These are phyloP conservation scores for Jimgerdemannia lactiflua DNA, from an alignment of 192 early-diverging fungal species.

Conservation along the genomic window DNA sequence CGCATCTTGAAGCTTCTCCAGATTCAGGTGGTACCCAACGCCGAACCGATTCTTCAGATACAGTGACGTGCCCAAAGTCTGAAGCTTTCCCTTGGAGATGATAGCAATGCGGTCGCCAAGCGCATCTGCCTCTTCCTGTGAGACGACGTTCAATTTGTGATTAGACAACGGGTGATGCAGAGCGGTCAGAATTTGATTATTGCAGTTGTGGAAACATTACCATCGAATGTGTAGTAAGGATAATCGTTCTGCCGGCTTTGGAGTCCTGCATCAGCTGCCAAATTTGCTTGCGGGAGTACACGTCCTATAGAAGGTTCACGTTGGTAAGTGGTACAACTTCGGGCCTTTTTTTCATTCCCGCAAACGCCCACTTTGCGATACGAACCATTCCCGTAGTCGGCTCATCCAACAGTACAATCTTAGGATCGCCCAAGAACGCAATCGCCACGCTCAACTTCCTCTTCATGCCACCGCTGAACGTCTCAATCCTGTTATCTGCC, in stretches of 20 bases:
- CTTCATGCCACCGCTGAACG: constrained; percentile 78
- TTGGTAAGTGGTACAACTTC: too few relatives aligned
- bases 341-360: too few relatives aligned
- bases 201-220: constrained; percentile 7
- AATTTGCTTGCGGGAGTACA: background rate
- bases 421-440: constrained; percentile 69
- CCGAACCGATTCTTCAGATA: constrained; percentile 58
- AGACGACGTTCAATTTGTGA: background rate
- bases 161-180: background rate
- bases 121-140: constrained; percentile 64
- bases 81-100: constrained; percentile 57
- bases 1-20: constrained; percentile 34
- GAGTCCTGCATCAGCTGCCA: constrained; percentile 68
- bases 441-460: constrained; percentile 68
- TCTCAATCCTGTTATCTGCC: background rate
- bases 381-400: constrained; percentile 32
- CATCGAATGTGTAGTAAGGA: constrained; percentile 75
- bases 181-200: too few relatives aligned
- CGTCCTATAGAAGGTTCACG: background rate
- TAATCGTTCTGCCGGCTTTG: constrained; percentile 59
- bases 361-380: background rate
- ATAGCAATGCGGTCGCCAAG: constrained; percentile 73
- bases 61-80: constrained; percentile 47
- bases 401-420: constrained; percentile 69
- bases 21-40: constrained; percentile 48